Evolutionary conservation across 306 rosid species (phyloP), one percentile per base, ranked within the genome.

Genomic region (Canavalia gladiata): DNA sequence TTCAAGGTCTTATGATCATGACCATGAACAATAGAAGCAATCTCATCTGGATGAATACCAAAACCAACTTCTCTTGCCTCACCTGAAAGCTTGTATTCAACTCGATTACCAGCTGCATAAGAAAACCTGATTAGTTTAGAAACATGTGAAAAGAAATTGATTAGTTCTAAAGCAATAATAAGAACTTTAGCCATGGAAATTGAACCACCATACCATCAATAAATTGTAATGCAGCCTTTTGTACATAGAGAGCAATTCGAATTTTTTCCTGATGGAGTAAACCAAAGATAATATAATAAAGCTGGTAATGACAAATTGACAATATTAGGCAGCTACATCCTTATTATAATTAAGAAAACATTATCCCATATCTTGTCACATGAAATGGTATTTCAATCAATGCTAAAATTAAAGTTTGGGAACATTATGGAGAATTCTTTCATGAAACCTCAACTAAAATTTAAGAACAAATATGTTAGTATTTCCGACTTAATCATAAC

Each of bases 141-240:
- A 80, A 59, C 28, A 59, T 57, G 41, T 6, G 65, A 68, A 80
- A 74, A 25, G 55, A n/a, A 82, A 78, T 80, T 49, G 51, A 68
- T 64, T 52, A 76, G 73, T 84, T 72, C 59, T 8, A 49, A 76
- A 54, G 51, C 63, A 64, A 50, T 39, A 34, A 3, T 46, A 42
- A 37, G 46, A 78, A 42, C 78, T 82, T 56, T n/a, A 46, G 68
- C 8, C 47, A 8, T 3, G 46, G 76, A 85, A 72, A 62, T 78
- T 68, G 47, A 68, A 81, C 74, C 68, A 63, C 60, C 62, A 62
- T 93, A 95, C 99, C 99, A 76, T 93, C 97, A 54, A 93, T 85
- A 83, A 95, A 95, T 10, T 89, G 94, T 81, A 93, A 68, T 58
- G 99, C 99, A 74, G 99, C 99, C 87, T 90, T 90, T 76, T 95